A percentile compares a stretch with the other conserved stretches of the same genome.
phyloP scores from a whole-genome alignment of 495 filamentous ascomycete species.

The Podospora didyma region DNA sequence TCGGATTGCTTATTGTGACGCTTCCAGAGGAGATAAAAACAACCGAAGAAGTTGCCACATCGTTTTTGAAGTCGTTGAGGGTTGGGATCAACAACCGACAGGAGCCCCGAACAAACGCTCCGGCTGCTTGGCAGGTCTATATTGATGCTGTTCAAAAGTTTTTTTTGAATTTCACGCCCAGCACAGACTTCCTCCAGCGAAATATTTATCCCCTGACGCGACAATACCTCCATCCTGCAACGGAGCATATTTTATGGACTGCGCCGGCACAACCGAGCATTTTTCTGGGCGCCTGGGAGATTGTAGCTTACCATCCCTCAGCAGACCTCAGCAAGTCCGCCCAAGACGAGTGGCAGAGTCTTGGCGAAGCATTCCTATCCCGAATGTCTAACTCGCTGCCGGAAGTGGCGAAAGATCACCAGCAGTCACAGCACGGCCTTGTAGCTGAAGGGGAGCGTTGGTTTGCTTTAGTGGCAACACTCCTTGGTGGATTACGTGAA shows the following conservation, averaged over 20 bases:
- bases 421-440: slow-evolving; percentile 62
- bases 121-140: slow-evolving; percentile 70
- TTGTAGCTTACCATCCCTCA: slow-evolving; percentile 21
- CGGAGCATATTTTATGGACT: slow-evolving; percentile 32
- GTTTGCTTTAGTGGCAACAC: slow-evolving; percentile 52
- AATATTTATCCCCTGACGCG: slow-evolving; percentile 37
- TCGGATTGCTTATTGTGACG: slow-evolving; percentile 54
- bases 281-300: slow-evolving; percentile 29
- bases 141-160: slow-evolving; percentile 53
- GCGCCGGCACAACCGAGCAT: slow-evolving; percentile 26
- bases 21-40: slow-evolving; percentile 57
- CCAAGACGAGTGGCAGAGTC: slow-evolving; percentile 45
- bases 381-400: slow-evolving; percentile 67
- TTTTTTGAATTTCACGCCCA: slow-evolving; percentile 29
- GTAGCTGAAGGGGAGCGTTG: slow-evolving; percentile 57
- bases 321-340: slow-evolving; percentile 9
- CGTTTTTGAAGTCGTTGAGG: slow-evolving; percentile 60
- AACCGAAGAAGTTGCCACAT: slow-evolving; percentile 43
- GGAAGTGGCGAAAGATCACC: slow-evolving; percentile 72
- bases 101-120: slow-evolving; percentile 63
- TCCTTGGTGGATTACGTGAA: slow-evolving; percentile 16
- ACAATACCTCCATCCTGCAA: slow-evolving; percentile 35
- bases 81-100: slow-evolving; percentile 67
- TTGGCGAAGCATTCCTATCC: slow-evolving; percentile 53
- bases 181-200: slow-evolving; percentile 38